phyloP scores from a whole-genome alignment of 2,329 filamentous ascomycete species.

The Simplicillium sp. region DNA sequence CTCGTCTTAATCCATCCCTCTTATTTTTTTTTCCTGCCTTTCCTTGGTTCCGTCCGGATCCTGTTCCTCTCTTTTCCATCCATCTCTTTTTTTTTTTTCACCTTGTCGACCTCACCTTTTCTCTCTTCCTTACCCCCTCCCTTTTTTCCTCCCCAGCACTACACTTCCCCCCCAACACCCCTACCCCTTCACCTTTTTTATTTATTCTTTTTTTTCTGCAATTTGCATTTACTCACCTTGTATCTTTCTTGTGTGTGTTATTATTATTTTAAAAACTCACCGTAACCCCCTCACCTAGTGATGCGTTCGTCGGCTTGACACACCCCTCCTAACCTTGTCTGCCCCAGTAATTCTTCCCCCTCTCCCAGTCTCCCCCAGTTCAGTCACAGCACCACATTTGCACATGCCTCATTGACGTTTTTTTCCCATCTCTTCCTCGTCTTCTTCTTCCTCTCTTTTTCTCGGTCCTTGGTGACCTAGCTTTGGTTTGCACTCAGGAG shows the following conservation, averaged over 20 bases:
- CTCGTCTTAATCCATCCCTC: constrained; percentile 1
- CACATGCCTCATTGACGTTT: background rate
- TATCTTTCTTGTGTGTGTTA: constrained; percentile 1
- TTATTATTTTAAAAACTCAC: background rate
- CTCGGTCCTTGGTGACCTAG: background rate
- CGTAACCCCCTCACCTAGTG: background rate
- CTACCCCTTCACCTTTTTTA: constrained; percentile 10
- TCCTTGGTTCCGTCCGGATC: background rate
- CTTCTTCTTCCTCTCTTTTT: background rate
- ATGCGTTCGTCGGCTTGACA: constrained; percentile 1
- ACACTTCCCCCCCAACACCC: constrained; percentile 13
- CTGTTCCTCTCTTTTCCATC: background rate
- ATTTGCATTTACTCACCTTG: constrained; percentile 2
- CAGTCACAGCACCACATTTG: background rate
- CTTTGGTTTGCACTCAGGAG: background rate
- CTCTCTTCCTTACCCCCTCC: constrained; percentile 10
- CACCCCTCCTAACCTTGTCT: background rate
- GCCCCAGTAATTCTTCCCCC: background rate
- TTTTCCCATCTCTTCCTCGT: background rate
- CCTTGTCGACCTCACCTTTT: constrained; percentile 12
- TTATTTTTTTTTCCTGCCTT: background rate
- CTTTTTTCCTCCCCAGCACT: constrained; percentile 12
- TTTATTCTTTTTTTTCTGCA: constrained; percentile 11
- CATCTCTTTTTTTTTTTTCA: constrained; percentile 9
- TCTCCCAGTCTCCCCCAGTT: background rate